Percentiles rank a stretch among this genome's conserved stretches.
These are phyloP conservation scores for Colletotrichum sp. DNA, from an alignment of 2,329 filamentous ascomycete species.

Conservation along the genomic window DNA sequence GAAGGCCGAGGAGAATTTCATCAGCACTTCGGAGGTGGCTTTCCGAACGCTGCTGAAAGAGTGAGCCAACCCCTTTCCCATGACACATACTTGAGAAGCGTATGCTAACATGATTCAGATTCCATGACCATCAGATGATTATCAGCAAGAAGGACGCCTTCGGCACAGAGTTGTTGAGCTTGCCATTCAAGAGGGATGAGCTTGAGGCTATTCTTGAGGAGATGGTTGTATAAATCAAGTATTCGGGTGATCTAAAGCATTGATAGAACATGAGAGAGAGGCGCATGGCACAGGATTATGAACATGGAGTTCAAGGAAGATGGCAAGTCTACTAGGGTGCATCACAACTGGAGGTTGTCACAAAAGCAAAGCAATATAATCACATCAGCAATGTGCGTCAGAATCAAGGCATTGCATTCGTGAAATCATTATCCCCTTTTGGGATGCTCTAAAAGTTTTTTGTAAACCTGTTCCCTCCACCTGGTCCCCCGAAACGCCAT, in stretches of 20 bases:
- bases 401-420: conserved; percentile 1
- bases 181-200: conserved; percentile 88
- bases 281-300: neutral
- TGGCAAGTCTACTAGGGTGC: neutral
- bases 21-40: conserved; percentile 94
- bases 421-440: conserved; percentile 1
- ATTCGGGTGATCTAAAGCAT: neutral
- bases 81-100: neutral
- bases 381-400: neutral
- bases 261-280: neutral
- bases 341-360: neutral
- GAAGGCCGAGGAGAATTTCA: conserved; percentile 95
- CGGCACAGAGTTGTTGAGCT: conserved; percentile 83
- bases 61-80: conserved; percentile 48
- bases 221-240: conserved; percentile 44
- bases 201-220: conserved; percentile 90
- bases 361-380: neutral
- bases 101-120: conserved; percentile 48
- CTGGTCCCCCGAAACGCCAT: conserved; percentile 8
- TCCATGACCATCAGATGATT: conserved; percentile 98
- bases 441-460: conserved; percentile 7
- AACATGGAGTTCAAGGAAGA: neutral
- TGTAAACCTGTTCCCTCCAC: neutral
- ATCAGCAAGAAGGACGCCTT: conserved; percentile 84
- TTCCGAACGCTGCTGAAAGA: conserved; percentile 95